A percentile compares a stretch with the other conserved stretches of the same genome.
Conservation (phyloP, 2,329 filamentous ascomycete genomes). For the Lecanicillium sp. region DNA sequence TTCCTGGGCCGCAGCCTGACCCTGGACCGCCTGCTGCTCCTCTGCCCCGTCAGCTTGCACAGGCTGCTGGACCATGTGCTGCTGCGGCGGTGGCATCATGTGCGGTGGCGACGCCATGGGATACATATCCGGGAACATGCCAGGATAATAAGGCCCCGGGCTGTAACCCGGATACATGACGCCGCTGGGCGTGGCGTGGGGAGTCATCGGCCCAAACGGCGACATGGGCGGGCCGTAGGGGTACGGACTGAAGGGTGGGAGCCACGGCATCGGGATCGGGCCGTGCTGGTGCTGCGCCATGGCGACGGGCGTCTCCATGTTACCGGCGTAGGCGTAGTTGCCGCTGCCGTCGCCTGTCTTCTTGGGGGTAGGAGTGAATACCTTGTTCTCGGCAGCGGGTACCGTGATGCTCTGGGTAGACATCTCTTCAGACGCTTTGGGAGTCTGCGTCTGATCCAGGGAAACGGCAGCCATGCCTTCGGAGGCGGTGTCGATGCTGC, state of each 20-base stretch:
- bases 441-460: neutral
- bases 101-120: slow-evolving; percentile 17
- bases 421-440: neutral
- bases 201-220: slow-evolving; percentile 18
- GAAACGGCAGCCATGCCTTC: neutral
- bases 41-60: neutral
- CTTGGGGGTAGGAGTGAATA: slow-evolving; percentile 10
- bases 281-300: slow-evolving; percentile 1
- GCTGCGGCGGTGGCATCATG: slow-evolving; percentile 18
- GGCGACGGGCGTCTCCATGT: slow-evolving; percentile 11
- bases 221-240: slow-evolving; percentile 13
- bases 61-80: neutral
- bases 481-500: neutral
- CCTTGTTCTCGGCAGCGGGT: neutral
- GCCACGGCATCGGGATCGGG: slow-evolving; percentile 17
- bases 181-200: slow-evolving; percentile 16
- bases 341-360: neutral
- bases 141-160: slow-evolving; percentile 17
- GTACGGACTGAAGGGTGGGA: slow-evolving; percentile 16
- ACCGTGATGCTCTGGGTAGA: neutral
- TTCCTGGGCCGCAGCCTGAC: neutral
- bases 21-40: neutral
- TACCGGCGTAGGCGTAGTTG: neutral
- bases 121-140: slow-evolving; percentile 18
- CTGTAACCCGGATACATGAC: slow-evolving; percentile 21